Percentiles rank a stretch among this genome's conserved stretches.
Evolutionary conservation across 176 grass and related monocot species (phyloP).

Genomic region (Oryza australiensis): DNA sequence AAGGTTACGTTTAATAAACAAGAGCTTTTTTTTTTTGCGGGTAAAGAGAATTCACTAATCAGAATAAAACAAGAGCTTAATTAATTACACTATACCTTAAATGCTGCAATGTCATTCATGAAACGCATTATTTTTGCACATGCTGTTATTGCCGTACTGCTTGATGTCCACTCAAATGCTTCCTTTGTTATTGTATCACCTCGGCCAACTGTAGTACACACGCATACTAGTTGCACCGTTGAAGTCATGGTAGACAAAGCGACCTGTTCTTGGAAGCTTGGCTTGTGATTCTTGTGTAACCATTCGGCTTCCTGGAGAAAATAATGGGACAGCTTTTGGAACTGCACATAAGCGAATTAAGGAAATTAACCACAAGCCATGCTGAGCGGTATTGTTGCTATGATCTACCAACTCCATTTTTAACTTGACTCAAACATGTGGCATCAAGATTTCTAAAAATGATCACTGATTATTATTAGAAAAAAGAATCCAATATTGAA

Average conservation of each 20-base stretch:
- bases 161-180: conserved; percentile 41
- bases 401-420: no score
- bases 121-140: conserved; percentile 17
- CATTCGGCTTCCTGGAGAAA: conserved; percentile 53
- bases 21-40: no score
- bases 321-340: neutral
- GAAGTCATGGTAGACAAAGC: neutral
- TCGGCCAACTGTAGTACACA: conserved; percentile 38
- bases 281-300: conserved; percentile 24
- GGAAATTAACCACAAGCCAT: no score
- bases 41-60: no score
- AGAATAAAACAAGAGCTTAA: no score
- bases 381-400: no score
- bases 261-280: conserved; percentile 25
- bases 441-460: no score
- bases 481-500: no score
- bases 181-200: conserved; percentile 30
- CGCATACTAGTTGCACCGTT: neutral
- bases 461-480: no score
- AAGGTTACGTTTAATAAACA: no score
- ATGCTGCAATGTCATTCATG: conserved; percentile 38
- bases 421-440: no score
- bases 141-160: neutral
- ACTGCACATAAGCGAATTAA: conserved; percentile 2
- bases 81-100: neutral